Conservation (phyloP, 2,329 filamentous ascomycete genomes). For the Alternaria ethzedia region DNA sequence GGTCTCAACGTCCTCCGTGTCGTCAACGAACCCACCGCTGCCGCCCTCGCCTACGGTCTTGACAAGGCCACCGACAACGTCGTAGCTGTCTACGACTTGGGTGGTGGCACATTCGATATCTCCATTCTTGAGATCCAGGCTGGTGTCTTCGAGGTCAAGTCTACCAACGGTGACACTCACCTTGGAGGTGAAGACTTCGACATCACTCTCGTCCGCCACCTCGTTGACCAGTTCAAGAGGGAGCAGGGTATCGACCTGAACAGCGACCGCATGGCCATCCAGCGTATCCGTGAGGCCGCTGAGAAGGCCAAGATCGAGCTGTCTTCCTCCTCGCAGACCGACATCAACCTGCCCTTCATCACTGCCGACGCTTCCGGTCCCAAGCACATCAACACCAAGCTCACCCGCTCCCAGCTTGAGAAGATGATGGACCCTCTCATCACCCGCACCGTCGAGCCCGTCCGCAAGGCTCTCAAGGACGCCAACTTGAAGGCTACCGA, state of each 20-base stretch:
- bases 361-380: constrained; percentile 93
- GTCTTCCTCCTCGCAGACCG: constrained; percentile 91
- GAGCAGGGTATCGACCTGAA: constrained; percentile 90
- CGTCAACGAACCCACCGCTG: constrained; percentile 96
- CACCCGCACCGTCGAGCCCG: constrained; percentile 83
- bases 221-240: constrained; percentile 96
- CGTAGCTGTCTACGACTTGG: constrained; percentile 95
- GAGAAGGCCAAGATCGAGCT: constrained; percentile 99
- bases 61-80: constrained; percentile 92
- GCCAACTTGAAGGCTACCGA: constrained; percentile 89
- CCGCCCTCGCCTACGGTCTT: constrained; percentile 92
- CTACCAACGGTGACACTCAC: constrained; percentile 98
- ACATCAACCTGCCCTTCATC: constrained; percentile 99
- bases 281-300: constrained; percentile 97
- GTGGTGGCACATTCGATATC: constrained; percentile 99
- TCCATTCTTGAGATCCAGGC: constrained; percentile 96
- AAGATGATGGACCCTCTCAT: constrained; percentile 90
- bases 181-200: constrained; percentile 98
- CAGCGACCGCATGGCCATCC: constrained; percentile 94
- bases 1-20: constrained; percentile 97
- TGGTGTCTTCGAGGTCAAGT: constrained; percentile 99
- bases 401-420: constrained; percentile 92
- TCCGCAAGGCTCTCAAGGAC: constrained; percentile 97
- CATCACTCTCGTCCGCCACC: constrained; percentile 89
- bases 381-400: constrained; percentile 98